These are phyloP conservation scores for Jamesozyma piceae DNA, from an alignment of 805 yeast species.

Conservation along the genomic window DNA sequence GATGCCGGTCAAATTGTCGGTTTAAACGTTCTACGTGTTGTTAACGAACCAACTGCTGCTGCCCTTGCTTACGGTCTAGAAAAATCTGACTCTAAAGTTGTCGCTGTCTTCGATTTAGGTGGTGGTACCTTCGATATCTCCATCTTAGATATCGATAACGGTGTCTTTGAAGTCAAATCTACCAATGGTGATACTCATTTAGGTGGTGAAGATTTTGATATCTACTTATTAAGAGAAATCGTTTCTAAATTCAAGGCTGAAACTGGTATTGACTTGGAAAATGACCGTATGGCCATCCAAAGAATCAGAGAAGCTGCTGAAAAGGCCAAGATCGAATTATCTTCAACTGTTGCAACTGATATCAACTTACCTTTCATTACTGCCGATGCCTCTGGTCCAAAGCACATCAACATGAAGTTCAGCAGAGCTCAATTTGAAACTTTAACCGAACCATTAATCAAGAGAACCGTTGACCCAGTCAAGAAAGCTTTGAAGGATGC, in stretches of 20 bases:
- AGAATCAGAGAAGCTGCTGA: constrained; percentile 82
- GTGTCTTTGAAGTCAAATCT: constrained; percentile 95
- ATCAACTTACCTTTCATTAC: constrained; percentile 71
- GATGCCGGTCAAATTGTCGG: constrained; percentile 97
- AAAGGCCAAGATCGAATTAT: constrained; percentile 68
- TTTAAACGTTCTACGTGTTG: constrained; percentile 68
- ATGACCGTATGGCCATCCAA: constrained; percentile 60
- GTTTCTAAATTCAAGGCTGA: constrained; percentile 72
- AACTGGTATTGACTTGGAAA: constrained; percentile 48
- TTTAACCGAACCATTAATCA: constrained; percentile 58
- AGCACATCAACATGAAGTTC: constrained; percentile 56
- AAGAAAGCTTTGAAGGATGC: constrained; percentile 73
- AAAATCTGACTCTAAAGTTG: constrained; percentile 65
- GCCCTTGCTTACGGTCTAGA: constrained; percentile 93
- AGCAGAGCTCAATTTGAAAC: constrained; percentile 67
- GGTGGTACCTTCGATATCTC: constrained; percentile 99
- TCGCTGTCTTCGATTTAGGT: constrained; percentile 95
- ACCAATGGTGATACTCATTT: constrained; percentile 88
- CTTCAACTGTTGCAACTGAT: constrained; percentile 59
- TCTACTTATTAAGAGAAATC: constrained; percentile 74
- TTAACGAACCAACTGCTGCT: constrained; percentile 84
- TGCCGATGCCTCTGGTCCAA: constrained; percentile 68
- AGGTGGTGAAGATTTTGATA: constrained; percentile 87
- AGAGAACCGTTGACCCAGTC: constrained; percentile 68
- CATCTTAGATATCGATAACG: constrained; percentile 90